These are phyloP conservation scores for Herpetospermum pedunculosum DNA, from an alignment of 306 rosid genomes.

Conservation along the genomic window DNA sequence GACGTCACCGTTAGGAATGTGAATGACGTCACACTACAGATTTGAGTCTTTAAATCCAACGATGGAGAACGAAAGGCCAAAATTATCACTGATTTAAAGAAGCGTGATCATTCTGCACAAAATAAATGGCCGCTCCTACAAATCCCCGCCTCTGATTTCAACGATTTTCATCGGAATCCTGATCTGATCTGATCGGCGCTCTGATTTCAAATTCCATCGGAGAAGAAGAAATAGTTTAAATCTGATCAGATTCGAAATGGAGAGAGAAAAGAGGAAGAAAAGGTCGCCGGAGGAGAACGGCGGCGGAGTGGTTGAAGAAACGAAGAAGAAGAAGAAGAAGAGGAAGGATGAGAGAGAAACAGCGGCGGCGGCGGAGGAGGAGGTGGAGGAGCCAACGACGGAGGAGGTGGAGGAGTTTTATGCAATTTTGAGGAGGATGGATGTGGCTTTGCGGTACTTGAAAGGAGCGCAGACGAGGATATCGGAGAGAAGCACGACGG, in stretches of 20 bases:
- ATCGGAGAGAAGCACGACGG: background rate
- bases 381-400: background rate
- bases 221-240: background rate
- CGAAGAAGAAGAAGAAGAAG: slow-evolving; percentile 38
- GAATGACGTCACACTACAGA: background rate
- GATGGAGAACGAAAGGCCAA: background rate
- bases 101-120: background rate
- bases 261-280: slow-evolving; percentile 8
- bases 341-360: background rate
- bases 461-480: slow-evolving; percentile 12
- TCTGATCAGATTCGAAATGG: background rate
- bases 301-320: slow-evolving; percentile 8
- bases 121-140: background rate
- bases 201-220: background rate
- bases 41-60: background rate
- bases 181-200: background rate
- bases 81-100: background rate
- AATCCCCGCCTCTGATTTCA: background rate
- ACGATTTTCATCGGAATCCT: background rate
- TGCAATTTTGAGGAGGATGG: slow-evolving; percentile 61
- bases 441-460: slow-evolving; percentile 50
- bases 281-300: background rate
- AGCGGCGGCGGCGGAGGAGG: background rate
- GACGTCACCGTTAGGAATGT: background rate
- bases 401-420: slow-evolving; percentile 48